Evolutionary conservation across 306 rosid species (phyloP).

Genomic region (Glycine soja): DNA sequence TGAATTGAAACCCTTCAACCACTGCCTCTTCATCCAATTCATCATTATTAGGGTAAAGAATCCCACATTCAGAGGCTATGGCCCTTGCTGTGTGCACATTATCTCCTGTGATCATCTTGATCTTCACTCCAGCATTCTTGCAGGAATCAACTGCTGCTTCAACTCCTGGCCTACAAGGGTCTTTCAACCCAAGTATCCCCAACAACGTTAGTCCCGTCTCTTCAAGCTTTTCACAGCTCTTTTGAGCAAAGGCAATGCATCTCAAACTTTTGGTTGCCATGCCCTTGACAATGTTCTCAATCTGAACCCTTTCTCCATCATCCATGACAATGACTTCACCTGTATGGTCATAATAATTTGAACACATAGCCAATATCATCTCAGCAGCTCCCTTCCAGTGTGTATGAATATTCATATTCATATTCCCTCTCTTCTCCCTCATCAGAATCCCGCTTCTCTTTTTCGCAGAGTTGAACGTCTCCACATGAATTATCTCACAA

Average conservation of each 20-base stretch:
- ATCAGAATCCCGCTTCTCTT: constrained; percentile 12
- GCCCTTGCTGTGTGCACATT: constrained; percentile 21
- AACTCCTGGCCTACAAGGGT: constrained; percentile 18
- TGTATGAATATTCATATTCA: background rate
- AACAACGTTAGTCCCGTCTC: background rate
- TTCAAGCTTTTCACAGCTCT: constrained; percentile 3
- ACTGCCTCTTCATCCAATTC: background rate
- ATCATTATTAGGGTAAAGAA: background rate
- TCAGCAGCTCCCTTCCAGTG: constrained; percentile 26
- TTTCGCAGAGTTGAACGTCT: constrained; percentile 11
- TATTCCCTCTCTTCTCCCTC: background rate
- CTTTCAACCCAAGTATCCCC: constrained; percentile 14
- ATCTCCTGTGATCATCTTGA: constrained; percentile 22
- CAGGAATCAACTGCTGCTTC: constrained; percentile 8
- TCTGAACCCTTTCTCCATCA: constrained; percentile 13
- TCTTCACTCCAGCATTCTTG: constrained; percentile 1
- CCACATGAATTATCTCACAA: constrained; percentile 5
- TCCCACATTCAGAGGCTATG: constrained; percentile 2
- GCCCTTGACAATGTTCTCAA: background rate
- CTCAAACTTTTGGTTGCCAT: constrained; percentile 15
- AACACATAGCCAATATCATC: constrained; percentile 5
- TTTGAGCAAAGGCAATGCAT: constrained; percentile 15
- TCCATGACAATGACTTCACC: background rate
- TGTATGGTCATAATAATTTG: background rate
- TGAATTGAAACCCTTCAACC: constrained; percentile 13